Evolutionary conservation across 73 alveolate genomes (phyloP).

Genomic region (Paramecium biaurelia): DNA sequence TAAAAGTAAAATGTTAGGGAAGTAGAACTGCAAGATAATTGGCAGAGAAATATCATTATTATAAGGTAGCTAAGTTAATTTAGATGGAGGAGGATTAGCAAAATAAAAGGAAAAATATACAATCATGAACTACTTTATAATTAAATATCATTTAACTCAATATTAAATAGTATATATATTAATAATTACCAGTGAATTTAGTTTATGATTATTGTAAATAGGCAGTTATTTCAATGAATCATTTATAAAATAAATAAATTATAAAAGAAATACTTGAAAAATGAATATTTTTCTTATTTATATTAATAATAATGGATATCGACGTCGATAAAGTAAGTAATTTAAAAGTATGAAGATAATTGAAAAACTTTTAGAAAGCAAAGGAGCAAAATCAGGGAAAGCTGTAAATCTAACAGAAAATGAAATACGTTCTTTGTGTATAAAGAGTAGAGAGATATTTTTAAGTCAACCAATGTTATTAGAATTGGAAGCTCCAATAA

Average conservation of each 20-base stretch:
- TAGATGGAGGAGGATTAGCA: not conserved
- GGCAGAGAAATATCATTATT: not conserved
- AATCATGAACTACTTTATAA: not conserved
- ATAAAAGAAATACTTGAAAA: not conserved
- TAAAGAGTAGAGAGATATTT: constrained; percentile 60
- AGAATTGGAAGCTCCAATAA: constrained; percentile 70
- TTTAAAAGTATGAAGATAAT: not conserved
- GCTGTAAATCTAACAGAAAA: constrained; percentile 56
- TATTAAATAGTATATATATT: not conserved
- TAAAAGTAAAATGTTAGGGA: not conserved
- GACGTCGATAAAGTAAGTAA: constrained; percentile 30
- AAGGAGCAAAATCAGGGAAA: constrained; percentile 47
- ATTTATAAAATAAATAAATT: not conserved
- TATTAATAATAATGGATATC: constrained; percentile 34
- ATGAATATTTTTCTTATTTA: not conserved
- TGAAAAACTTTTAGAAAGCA: constrained; percentile 42
- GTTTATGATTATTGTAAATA: not conserved
- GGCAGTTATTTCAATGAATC: not conserved
- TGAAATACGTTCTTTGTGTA: constrained; percentile 54
- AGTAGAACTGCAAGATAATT: not conserved
- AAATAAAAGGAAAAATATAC: not conserved
- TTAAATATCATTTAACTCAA: not conserved
- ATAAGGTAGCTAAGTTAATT: constrained; percentile 8
- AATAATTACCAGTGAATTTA: not conserved
- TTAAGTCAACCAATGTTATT: constrained; percentile 56